Percentiles rank a stretch among this genome's conserved stretches.
phyloP scores from a whole-genome alignment of 257 asterid genomes.

The Plantago ovata region DNA sequence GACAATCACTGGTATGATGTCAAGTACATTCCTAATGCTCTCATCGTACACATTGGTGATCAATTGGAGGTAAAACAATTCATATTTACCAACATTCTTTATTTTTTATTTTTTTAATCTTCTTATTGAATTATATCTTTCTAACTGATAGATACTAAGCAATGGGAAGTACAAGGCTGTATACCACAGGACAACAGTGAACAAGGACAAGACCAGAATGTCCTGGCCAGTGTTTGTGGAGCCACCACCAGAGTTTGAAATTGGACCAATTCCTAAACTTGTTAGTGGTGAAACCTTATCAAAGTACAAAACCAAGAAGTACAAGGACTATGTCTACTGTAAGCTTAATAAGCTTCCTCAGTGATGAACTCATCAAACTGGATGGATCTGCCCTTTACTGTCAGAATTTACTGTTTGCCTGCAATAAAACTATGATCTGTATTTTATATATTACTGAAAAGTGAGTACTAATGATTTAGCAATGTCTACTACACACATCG shows the following conservation, averaged over 20 bases:
- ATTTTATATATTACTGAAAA: no score
- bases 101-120: not conserved
- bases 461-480: no score
- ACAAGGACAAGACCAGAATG: slow-evolving; percentile 65
- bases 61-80: slow-evolving; percentile 61
- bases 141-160: slow-evolving; percentile 49
- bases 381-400: not conserved
- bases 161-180: slow-evolving; percentile 70
- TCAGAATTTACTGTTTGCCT: not conserved
- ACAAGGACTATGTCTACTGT: slow-evolving; percentile 59
- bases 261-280: slow-evolving; percentile 60
- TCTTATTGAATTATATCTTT: not conserved
- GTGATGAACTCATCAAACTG: slow-evolving; percentile 20
- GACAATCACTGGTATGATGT: slow-evolving; percentile 76
- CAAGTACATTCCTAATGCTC: slow-evolving; percentile 74
- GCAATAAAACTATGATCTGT: no score
- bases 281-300: slow-evolving; percentile 37
- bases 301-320: slow-evolving; percentile 60
- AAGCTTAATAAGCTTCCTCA: slow-evolving; percentile 83
- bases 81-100: not conserved
- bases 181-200: slow-evolving; percentile 54
- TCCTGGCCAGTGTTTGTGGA: slow-evolving; percentile 83
- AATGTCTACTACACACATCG: no score
- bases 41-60: slow-evolving; percentile 81
- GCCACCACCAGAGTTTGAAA: slow-evolving; percentile 56